Evolutionary conservation across 176 grass and related monocot species (phyloP).

Genomic region (Echinochloa phyllopogon): DNA sequence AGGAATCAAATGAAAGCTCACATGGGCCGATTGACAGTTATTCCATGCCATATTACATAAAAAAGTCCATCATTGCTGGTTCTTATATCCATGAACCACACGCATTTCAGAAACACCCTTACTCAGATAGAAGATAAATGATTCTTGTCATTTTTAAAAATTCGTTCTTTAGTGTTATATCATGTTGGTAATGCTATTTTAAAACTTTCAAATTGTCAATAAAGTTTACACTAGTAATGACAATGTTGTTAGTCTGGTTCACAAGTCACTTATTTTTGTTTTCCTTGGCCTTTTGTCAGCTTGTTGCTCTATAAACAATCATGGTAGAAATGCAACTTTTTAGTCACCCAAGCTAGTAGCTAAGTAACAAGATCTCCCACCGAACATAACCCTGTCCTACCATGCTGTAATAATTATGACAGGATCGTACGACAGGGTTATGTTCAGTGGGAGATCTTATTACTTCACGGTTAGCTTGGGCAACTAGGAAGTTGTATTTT

Average conservation of each 20-base stretch:
- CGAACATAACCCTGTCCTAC: neutral
- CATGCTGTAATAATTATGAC: conserved; percentile 1
- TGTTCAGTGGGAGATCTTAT: too few relatives aligned
- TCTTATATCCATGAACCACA: neutral
- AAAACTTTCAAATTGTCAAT: conserved; percentile 16
- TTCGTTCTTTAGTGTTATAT: neutral
- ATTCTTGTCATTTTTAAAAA: neutral
- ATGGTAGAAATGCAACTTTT: conserved; percentile 20
- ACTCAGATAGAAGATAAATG: conserved; percentile 4
- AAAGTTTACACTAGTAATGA: neutral
- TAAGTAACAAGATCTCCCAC: conserved; percentile 30
- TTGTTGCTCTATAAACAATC: neutral
- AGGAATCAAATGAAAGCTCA: neutral
- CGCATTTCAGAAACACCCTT: neutral
- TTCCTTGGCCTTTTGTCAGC: neutral
- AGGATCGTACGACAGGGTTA: too few relatives aligned
- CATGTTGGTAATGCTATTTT: neutral
- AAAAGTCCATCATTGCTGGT: neutral
- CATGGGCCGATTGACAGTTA: neutral
- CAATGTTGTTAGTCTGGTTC: neutral
- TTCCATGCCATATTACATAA: neutral
- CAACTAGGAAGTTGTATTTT: too few relatives aligned
- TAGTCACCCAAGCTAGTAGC: conserved; percentile 5
- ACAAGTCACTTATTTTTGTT: neutral
- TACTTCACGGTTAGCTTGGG: too few relatives aligned